phyloP scores from a whole-genome alignment of 192 early-diverging fungal genomes.

The Podila clonocystis region DNA sequence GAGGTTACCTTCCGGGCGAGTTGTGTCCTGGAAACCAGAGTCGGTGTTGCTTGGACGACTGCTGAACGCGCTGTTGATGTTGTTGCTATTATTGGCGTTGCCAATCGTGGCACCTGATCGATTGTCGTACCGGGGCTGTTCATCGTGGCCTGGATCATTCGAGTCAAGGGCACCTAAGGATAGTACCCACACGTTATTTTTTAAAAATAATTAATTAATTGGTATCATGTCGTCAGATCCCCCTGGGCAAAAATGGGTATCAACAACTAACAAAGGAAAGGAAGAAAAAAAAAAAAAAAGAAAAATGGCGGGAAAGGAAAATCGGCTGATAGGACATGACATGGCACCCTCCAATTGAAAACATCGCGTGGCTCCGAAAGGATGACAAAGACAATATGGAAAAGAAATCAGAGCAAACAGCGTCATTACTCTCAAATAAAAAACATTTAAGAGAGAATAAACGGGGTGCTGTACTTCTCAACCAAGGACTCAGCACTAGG shows the following conservation, averaged over 20 bases:
- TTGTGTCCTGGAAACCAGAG: neutral
- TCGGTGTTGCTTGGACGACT: neutral
- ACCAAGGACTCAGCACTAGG: too few species aligned
- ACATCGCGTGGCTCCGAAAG: too few species aligned
- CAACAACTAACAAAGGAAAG: neutral
- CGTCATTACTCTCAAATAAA: too few species aligned
- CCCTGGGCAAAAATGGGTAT: too few species aligned
- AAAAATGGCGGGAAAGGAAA: conserved; percentile 21
- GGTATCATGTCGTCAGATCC: too few species aligned
- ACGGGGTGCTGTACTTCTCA: too few species aligned
- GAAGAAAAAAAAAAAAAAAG: neutral
- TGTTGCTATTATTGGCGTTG: neutral
- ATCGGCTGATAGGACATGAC: neutral
- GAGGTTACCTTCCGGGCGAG: neutral
- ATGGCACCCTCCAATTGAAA: too few species aligned
- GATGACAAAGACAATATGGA: too few species aligned
- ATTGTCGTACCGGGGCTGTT: neutral
- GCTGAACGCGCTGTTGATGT: neutral
- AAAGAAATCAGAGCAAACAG: too few species aligned
- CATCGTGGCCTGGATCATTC: conserved; percentile 7
- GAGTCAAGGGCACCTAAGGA: neutral
- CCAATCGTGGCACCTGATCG: neutral
- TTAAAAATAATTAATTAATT: too few species aligned
- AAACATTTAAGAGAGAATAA: too few species aligned
- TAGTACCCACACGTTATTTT: neutral